Conservation (phyloP, 805 yeast species). For the Ogataea saltuana region DNA sequence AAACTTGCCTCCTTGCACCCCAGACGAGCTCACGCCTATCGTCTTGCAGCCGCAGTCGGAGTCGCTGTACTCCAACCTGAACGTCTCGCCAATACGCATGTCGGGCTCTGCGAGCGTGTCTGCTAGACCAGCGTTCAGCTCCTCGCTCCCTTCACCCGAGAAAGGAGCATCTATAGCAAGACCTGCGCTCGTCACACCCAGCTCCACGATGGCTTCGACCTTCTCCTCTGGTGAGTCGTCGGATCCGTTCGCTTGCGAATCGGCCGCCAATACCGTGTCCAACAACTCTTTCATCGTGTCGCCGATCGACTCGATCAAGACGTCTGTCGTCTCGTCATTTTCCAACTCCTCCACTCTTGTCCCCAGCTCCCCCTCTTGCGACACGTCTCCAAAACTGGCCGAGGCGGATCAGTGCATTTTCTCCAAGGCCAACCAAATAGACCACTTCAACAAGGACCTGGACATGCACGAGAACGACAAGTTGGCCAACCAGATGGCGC, state of each 20-base stretch:
- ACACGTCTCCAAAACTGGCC: neutral
- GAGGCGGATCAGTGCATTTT: slow-evolving; percentile 27
- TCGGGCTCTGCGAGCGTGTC: too few species aligned
- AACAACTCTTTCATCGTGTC: slow-evolving; percentile 9
- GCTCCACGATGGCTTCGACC: slow-evolving; percentile 22
- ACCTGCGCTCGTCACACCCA: too few species aligned
- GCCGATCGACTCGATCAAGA: slow-evolving; percentile 10
- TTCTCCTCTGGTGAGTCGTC: neutral
- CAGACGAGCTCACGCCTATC: slow-evolving; percentile 32
- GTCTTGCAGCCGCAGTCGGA: slow-evolving; percentile 19
- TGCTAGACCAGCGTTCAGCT: too few species aligned
- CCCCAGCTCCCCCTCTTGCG: too few species aligned
- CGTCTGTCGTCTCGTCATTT: slow-evolving; percentile 6
- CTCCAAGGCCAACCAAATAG: slow-evolving; percentile 35
- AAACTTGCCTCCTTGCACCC: slow-evolving; percentile 30
- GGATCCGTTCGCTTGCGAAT: slow-evolving; percentile 14
- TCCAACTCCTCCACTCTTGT: slow-evolving; percentile 1
- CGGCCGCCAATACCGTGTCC: slow-evolving; percentile 9
- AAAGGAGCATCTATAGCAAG: too few species aligned
- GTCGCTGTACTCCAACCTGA: slow-evolving; percentile 7
- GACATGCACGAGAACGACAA: slow-evolving; percentile 31
- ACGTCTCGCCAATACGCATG: too few species aligned
- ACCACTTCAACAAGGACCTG: slow-evolving; percentile 31
- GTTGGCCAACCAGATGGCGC: slow-evolving; percentile 38
- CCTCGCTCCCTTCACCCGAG: too few species aligned